Evolutionary conservation across 257 asterid genomes (phyloP), one percentile per base, ranked within the genome.

Genomic region (Capsicum chinense): DNA sequence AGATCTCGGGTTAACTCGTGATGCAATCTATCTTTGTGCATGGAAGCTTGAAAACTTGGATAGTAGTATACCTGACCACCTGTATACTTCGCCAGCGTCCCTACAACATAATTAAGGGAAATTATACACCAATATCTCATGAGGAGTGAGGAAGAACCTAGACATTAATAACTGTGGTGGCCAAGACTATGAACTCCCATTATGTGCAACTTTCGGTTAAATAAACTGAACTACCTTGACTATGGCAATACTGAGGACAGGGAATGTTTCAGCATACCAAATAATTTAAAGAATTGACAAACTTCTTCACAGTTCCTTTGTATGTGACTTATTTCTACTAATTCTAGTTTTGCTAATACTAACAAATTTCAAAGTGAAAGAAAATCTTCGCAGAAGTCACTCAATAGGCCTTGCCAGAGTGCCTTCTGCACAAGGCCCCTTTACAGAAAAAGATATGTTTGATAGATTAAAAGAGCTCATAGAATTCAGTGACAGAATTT

Each of bases 51-150:
- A 91, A 97, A 97, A 89, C 92, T 88, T 81, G 97, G 99, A 89
- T 95, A 97, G 85, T 94, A 88, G 85, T 95, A 95, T 54, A 97
- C 97, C 97, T 95, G 99, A 67, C 99, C 99, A 82, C 99, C 98
- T 79, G 99, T 93, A 88, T 97, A 97, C 88, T 97, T 97, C 82
- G 99, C 95, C 87, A 97, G 91, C 2, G 99, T 95, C 85, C 99
- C 99, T 97, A 83, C 26, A 33, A 76, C 26, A 63, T 21, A 52
- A 66, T 19, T 52, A 54, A 79, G 59, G 66, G 26, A 52, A 52
- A 74, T 54, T 57, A 56, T 56, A 78, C 64, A 78, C 64, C 64
- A 54, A 33, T 33, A 54, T 78, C 47, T 78, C 82, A 78, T 2
- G 50, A 78, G 50, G 82, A 33, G 1, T 2, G 50, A 78, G 50